Base-by-base conservation (phyloP, 176 grass and related monocot genomes). In the Oropetium thomaeum region DNA sequence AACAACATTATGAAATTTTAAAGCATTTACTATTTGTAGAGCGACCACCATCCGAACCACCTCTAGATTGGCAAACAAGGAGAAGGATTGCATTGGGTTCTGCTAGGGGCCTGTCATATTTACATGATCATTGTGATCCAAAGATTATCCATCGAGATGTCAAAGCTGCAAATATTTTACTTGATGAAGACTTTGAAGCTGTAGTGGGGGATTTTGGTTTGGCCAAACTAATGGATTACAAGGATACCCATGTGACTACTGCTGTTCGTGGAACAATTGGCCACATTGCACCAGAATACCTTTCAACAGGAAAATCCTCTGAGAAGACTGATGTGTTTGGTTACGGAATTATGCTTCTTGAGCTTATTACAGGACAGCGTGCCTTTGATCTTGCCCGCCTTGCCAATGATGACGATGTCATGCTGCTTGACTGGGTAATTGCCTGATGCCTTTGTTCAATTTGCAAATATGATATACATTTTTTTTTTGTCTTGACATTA, bases 261-360 rank as follows among this genome's bases (percentile, higher is more conserved):
- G 92, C 92, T 2, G 92, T 96, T 40, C 89, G 92, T 63, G 92
- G 92, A 67, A 96, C 92, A 44, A 96, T 96, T 58, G 92, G 92
- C 32, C 92, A 96, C 73, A 96, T 96, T 22, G 92, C 92, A 78
- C 92, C 92, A 22, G 92, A 96, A 77, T 96, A 96, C 68, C 89
- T 96, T 69, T 89, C 89, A 71, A 96, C 92, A 5, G 92, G 92
- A 68, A 96, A 96, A 77, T 92, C 89, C 52, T 92, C 89, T 52
- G 92, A 96, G 81, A 96, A 96, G 69, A 96, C 89, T 62, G 92
- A 96, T 82, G 92, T 96, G 35, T 96, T 96, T 47, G 92, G 92
- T 10, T 96, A 96, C 82, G 92, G 92, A 31, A 96, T 96, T 71
- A 96, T 84, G 74, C 92, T 96, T 89, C 77, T 96, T 65, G 92